Evolutionary conservation across 73 alveolate genomes (phyloP), one percentile per base, ranked within the genome.

Genomic region (Paramecium caudatum): DNA sequence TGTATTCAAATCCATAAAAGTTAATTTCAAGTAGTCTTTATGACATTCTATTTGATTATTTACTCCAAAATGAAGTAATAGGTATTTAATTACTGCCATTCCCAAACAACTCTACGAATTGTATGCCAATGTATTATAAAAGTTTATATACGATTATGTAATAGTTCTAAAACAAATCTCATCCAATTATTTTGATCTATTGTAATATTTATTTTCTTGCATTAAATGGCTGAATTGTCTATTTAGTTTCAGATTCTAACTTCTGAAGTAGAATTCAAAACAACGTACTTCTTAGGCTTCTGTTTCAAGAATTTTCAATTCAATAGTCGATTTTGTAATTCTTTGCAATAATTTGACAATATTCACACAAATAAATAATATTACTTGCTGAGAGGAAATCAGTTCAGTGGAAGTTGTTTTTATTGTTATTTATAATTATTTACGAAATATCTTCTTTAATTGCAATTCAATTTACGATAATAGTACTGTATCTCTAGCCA

Each of bases 11-110:
- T 55, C 80, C 10, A 55, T 55, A 0, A 55, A 55, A 10, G 46
- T 19, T 23, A 55, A 27, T 55, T 55, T 55, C 23, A 55, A 27
- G 2, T 23, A 55, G 37, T 55, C 30, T 55, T 55, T 0, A 3
- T 7, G 7, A 23, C 30, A 10, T 65, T 65, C 61, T 25, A 65
- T 65, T 36, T 23, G 27, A 33, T 65, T 65, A 32, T 46, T 33
- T 33, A 65, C 16, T 10, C 83, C 83, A 65, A 30, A 65, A 65
- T 65, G 83, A 3, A 43, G 19, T 65, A 65, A 23, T 10, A 65
- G 49, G 16, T 25, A 65, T 33, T 65, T 65, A 9, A 65, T 65
- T 3, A 65, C 34, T 32, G 83, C 47, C 12, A 65, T 12, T 12
- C 3, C 61, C 15, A 65, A 55, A 27, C 80, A 19, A 9, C 46